Base-by-base conservation (phyloP, 2,329 filamentous ascomycete species). In the Ceratocystis alfenasii region DNA sequence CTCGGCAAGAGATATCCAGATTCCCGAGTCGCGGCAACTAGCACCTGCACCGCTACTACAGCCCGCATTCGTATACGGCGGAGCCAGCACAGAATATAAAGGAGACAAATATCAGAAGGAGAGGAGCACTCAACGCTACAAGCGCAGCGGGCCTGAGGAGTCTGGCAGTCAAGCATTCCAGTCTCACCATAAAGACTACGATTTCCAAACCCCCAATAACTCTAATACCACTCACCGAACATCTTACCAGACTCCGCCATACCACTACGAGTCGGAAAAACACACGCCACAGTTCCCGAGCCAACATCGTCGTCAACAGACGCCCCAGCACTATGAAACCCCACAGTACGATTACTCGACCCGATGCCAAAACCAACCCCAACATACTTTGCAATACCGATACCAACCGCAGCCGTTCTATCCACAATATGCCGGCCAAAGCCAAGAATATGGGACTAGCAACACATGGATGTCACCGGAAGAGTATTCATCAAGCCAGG, bases 1-100 rank as follows among this genome's bases (percentile, higher is more conserved):
- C 25, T 57, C 53, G 12, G 28, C 53, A 57, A 57, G 28, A n/a
- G 53, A 57, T 57, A 57, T 57, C 3, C 53, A 57, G 53, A 57
- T 57, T n/a, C 53, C 53, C 53, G 15, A 15, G 17, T 28, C 53
- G 5, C 10, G 22, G 12, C 53, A 30, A 15, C 53, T 57, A 30
- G 53, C 53, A 6, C 53, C 53, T 57, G 53, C 53, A n/a, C 53
- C 53, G 53, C 10, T 57, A n/a, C 20, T 57, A 15, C 28, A 30
- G 28, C 53, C 53, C 2, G 53, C 53, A 41, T 30, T 15, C 1
- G 12, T 7, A 57, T 57, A 33, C 10, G 36, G 36, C 36, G 36
- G 36, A 15, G 10, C 36, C 10, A 41, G 25, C 25, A 10, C n/a
- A 8, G 53, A 33, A 8, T 15, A 57, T n/a, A 30, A 57, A 15